Base-by-base conservation (phyloP, 2,329 filamentous ascomycete genomes). In the Herpotrichia juniperi region DNA sequence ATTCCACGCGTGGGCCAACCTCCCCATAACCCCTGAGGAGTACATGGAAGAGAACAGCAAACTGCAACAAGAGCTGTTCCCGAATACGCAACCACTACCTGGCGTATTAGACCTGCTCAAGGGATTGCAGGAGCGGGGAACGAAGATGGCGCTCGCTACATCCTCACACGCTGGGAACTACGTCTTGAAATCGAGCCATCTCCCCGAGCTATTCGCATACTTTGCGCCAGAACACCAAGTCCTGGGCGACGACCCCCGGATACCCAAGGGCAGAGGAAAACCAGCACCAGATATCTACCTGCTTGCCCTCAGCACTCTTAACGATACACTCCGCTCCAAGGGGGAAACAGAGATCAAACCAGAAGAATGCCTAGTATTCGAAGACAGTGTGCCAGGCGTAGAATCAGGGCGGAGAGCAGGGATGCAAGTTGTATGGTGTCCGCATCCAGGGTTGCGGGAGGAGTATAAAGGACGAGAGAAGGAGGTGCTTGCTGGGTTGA, bases 261-360 rank as follows among this genome's bases (percentile, higher is more conserved):
- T 99, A 61, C 78, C 83, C 0, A 75, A 81, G 3, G 93, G 93
- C 0, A 80, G 91, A n/a, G 94, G 94, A 11, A 99, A 99, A 76
- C 94, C 94, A 0, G 83, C 93, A 26, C 94, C 93, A 0, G 93
- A 99, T 75, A 99, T 99, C 62, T 97, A 96, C 74, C 77, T 96
- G 8, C 80, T 97, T 1, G 93, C 94, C 0, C 79, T 99, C 49
- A 81, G 89, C 74, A 90, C 87, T 3, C 88, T 99, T 71, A 99
- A 99, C 74, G 83, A 84, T 37, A 85, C 85, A 14, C 79, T 96
- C 6, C 77, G 77, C 10, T 84, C 83, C 0, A 76, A 81, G 3
- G 85, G 84, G 0, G 77, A 81, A 58, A 77, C 83, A 53, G 79
- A 81, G 47, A 87, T 99, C 57, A 80, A 71, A 48, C 91, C 92